Conservation (phyloP, 495 filamentous ascomycete species). For the Letharia columbiana region DNA sequence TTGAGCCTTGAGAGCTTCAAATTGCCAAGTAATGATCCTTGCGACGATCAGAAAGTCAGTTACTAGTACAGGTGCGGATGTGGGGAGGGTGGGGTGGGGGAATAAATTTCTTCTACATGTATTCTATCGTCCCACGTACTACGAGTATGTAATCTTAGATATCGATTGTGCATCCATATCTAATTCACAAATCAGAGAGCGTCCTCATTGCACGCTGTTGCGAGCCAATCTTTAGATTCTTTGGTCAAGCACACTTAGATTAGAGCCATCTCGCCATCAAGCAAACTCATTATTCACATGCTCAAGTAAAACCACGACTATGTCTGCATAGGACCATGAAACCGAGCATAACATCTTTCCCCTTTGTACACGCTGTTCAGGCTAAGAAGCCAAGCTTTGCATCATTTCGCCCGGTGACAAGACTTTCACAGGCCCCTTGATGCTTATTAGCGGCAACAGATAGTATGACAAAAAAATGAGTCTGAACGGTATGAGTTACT, state of each 20-base stretch:
- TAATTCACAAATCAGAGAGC: not conserved
- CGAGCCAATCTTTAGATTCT: no score
- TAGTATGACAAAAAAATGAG: not conserved
- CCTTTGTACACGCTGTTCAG: not conserved
- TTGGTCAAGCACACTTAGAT: not conserved
- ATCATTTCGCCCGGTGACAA: not conserved
- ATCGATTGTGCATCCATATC: not conserved
- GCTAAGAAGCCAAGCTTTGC: not conserved
- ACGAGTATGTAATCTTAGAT: no score
- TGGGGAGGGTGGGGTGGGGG: not conserved
- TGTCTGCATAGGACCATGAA: not conserved
- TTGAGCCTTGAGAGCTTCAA: slow-evolving; percentile 13
- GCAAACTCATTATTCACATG: not conserved
- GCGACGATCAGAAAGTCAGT: slow-evolving; percentile 5
- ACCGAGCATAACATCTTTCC: not conserved
- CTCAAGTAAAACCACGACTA: not conserved
- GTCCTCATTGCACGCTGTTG: not conserved
- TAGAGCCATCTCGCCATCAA: not conserved
- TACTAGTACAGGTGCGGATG: not conserved
- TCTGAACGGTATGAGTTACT: not conserved
- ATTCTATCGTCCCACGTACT: no score
- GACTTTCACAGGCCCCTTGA: not conserved
- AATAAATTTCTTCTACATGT: no score
- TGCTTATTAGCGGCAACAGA: not conserved
- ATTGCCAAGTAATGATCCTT: slow-evolving; percentile 13